Evolutionary conservation across 2,329 filamentous ascomycete genomes (phyloP), one percentile per base, ranked within the genome.

Genomic region (Aspergillus luchuensis): DNA sequence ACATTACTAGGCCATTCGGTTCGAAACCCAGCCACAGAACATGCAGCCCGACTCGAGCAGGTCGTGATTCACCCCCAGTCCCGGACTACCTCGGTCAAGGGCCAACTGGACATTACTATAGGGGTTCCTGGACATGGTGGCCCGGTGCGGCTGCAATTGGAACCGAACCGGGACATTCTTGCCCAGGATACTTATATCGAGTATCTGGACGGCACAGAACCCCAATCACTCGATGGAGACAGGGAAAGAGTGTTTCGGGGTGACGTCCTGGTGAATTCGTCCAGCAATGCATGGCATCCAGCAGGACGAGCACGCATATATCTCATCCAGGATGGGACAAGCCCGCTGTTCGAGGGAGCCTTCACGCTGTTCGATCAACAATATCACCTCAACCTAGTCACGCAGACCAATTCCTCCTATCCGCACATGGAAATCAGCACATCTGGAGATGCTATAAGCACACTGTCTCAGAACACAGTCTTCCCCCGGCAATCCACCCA

Each of bases 251-350:
- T 63, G 0, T 61, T 62, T 36, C 54, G 47, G 17, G 64, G 64
- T 0, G 8, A 6, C 1, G 63, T 56, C 2, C 48, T 50, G n/a
- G 6, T 36, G 11, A 23, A 25, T 13, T 17, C 8, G 0, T 3
- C 11, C 1, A 43, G 17, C 21, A 39, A 3, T 4, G 8, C 4
- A 13, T 57, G 56, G 57, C 5, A 57, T 2, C 33, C 43, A 3
- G 59, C 48, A 15, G 64, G 64, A 2, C 61, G 64, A 60, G 53
- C 64, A 1, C 48, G 64, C 4, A 58, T 66, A 50, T 62, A 45
- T 36, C 19, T 66, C 4, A 3, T 63, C 10, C 47, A 30, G 1
- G 63, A 60, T 56, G 63, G 63, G 1, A 10, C 25, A 4, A 13
- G 28, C 6, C 64, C 63, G 2, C 47, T 66, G 3, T 62, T 66